phyloP scores from a whole-genome alignment of 163 green algal species.

The Picocystis sp. region DNA sequence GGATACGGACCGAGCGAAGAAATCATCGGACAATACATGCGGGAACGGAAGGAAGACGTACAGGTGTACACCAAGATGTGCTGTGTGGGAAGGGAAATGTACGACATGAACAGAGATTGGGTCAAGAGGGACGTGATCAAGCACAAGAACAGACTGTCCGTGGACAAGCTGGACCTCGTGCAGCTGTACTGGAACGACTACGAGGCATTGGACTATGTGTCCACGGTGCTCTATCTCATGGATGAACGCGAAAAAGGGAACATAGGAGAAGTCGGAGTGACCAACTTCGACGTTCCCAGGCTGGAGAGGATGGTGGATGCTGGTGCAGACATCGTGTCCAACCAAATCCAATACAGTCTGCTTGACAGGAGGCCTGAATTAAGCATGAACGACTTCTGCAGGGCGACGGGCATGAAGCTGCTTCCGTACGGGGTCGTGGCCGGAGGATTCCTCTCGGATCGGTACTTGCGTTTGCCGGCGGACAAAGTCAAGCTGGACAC shows the following conservation, averaged over 20 bases:
- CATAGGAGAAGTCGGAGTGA: constrained; percentile 41
- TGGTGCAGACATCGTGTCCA: constrained; percentile 19
- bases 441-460: constrained; percentile 50
- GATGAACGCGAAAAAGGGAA: constrained; percentile 37
- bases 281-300: constrained; percentile 60
- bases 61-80: constrained; percentile 71
- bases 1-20: constrained; percentile 56
- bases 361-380: constrained; percentile 54
- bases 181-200: constrained; percentile 72
- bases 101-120: constrained; percentile 21
- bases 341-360: constrained; percentile 68
- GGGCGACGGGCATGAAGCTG: constrained; percentile 32
- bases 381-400: constrained; percentile 48
- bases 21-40: constrained; percentile 54
- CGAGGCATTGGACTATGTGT: constrained; percentile 30
- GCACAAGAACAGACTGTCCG: constrained; percentile 20
- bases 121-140: constrained; percentile 25
- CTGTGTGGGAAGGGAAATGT: constrained; percentile 32
- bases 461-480: constrained; percentile 26
- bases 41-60: constrained; percentile 1
- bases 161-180: constrained; percentile 37
- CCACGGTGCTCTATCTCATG: constrained; percentile 32
- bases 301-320: constrained; percentile 47
- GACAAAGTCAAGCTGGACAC: constrained; percentile 37
- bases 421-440: constrained; percentile 56